Conservation (phyloP, 768 basidiomycete genomes). For the Rhizopogon rudus region DNA sequence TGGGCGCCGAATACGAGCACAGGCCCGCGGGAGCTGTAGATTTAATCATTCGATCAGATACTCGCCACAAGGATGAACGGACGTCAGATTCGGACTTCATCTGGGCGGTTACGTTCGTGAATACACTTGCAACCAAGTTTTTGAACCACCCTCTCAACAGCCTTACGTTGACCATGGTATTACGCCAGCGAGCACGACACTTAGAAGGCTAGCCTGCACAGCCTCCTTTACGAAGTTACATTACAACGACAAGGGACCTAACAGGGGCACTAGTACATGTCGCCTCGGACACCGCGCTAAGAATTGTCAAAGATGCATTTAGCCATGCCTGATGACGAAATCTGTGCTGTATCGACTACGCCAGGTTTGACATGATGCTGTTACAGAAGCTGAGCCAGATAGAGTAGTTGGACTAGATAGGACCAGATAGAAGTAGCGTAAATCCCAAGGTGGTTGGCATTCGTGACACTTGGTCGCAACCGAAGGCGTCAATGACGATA, state of each 20-base stretch:
- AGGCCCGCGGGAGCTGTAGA: neutral
- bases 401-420: constrained; percentile 2
- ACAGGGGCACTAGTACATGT: constrained; percentile 20
- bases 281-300: constrained; percentile 30
- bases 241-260: constrained; percentile 16
- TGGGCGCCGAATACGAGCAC: constrained; percentile 1
- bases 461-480: neutral
- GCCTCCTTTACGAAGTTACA: constrained; percentile 18
- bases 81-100: too few species aligned
- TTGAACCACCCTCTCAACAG: neutral
- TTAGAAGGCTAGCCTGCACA: constrained; percentile 10
- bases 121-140: neutral
- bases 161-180: neutral
- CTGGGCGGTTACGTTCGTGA: neutral
- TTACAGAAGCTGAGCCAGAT: constrained; percentile 4
- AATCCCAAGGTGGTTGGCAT: neutral
- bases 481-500: neutral
- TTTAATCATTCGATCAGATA: neutral
- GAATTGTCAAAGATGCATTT: constrained; percentile 3
- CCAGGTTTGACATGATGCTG: constrained; percentile 19
- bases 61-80: neutral
- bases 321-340: constrained; percentile 6
- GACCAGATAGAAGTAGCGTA: constrained; percentile 4
- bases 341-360: constrained; percentile 1
- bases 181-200: neutral